These are phyloP conservation scores for Elaeis guineensis DNA, from an alignment of 176 grass and related monocot genomes.

Conservation along the genomic window DNA sequence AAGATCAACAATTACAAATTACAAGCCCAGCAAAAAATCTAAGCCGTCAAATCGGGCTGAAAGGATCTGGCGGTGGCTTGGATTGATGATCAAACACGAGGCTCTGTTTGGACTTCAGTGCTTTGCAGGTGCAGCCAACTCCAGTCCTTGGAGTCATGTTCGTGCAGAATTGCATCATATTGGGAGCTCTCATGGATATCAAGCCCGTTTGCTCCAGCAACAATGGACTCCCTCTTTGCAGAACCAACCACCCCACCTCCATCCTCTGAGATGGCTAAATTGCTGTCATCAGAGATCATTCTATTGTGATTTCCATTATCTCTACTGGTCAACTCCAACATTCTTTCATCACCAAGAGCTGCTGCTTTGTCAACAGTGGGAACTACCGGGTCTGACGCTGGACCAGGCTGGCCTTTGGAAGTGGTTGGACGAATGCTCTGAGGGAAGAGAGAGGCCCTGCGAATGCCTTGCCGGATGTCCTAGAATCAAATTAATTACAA, in stretches of 20 bases:
- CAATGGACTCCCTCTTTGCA: not conserved
- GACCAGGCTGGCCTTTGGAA: not conserved
- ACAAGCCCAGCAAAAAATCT: no score
- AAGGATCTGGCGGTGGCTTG: conserved; percentile 9
- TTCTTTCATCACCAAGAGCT: no score
- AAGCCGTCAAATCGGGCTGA: not conserved
- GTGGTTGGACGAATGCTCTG: conserved; percentile 18
- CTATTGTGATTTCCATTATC: no score
- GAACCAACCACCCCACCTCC: not conserved
- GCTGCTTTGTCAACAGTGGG: no score
- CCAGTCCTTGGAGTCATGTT: conserved; percentile 10
- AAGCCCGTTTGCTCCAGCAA: not conserved
- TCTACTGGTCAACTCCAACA: no score
- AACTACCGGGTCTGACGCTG: no score
- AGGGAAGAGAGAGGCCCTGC: conserved; percentile 7
- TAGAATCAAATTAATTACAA: not conserved
- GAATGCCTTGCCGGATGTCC: conserved; percentile 15
- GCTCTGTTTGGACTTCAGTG: conserved; percentile 6
- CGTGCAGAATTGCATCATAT: conserved; percentile 1
- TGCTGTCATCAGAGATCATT: not conserved
- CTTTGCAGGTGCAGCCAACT: conserved; percentile 17
- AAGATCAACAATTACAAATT: no score
- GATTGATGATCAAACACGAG: conserved; percentile 4
- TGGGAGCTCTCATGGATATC: not conserved
- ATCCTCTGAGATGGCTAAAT: not conserved